Evolutionary conservation across 305 asterid species (phyloP), one percentile per base, ranked within the genome.

Genomic region (Fraxinus albicans): DNA sequence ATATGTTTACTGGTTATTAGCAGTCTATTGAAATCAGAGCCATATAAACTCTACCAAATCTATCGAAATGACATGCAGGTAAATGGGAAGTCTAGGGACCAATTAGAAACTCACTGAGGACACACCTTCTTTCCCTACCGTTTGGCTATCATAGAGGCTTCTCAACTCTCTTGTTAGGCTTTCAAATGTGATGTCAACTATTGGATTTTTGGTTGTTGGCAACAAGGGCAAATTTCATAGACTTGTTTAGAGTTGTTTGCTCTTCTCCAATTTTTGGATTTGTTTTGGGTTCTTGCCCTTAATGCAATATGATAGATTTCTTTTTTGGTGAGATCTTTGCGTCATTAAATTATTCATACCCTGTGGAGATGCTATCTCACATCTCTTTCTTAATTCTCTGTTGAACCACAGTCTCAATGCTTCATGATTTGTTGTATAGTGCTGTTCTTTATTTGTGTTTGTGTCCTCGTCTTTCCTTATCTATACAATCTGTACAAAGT

Each of bases 281-380:
- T 77, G 65, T 80, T 73, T 35, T 47, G 44, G 53, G 12, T 31
- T 72, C 55, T 55, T 79, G 76, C 47, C 67, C 2, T 17, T 42
- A 76, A 17, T 81, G 75, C 77, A 10, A 27, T 63, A 58, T 77
- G 73, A 60, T 42, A 65, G 31, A 47, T 80, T 78, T 50, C 19
- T 74, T 21, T 72, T 77, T 53, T 70, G 76, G 8, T 31, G 6
- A 70, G 17, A 60, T 58, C 73, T 55, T 79, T 25, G 53, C 12
- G 10, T 44, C 33, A 8, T 70, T 47, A 27, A 23, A 40, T 31
- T 79, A 53, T 33, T 70, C 42, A 21, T 23, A 31, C 65, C 76
- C 47, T 53, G 36, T 79, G 81, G 35, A 60, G 27, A 79, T 79
- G 77, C 38, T 67, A 79, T n/a, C 67, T 73, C 31, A 65, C 23